phyloP scores from a whole-genome alignment of 2,329 filamentous ascomycete genomes.

The Colletotrichum musicola region DNA sequence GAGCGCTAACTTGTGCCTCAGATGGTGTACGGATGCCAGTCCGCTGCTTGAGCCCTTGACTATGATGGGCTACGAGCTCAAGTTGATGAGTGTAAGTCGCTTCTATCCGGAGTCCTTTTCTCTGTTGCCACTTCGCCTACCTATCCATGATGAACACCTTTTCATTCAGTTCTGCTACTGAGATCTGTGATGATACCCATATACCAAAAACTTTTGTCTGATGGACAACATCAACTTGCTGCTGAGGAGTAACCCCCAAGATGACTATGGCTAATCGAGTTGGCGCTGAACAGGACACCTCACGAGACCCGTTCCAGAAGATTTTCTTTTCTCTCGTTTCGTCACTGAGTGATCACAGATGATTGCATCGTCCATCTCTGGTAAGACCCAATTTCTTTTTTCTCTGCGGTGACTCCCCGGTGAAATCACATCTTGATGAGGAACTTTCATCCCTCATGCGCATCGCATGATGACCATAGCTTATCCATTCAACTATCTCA shows the following conservation, averaged over 20 bases:
- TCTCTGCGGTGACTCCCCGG: too few species aligned
- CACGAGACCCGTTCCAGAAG: too few species aligned
- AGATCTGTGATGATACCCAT: constrained; percentile 74
- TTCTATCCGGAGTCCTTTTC: not conserved
- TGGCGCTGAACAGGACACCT: too few species aligned
- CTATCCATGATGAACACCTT: constrained; percentile 73
- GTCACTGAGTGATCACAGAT: too few species aligned
- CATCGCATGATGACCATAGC: constrained; percentile 71
- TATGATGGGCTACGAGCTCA: not conserved
- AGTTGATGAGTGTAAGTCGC: not conserved
- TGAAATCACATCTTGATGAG: too few species aligned
- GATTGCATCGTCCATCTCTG: too few species aligned
- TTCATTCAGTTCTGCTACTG: constrained; percentile 83
- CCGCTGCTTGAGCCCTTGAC: not conserved
- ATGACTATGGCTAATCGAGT: too few species aligned
- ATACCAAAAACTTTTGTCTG: constrained; percentile 70
- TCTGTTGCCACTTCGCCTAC: constrained; percentile 44
- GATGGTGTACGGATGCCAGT: too few species aligned
- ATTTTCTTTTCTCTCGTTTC: too few species aligned
- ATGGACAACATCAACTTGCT: not conserved
- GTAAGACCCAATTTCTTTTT: too few species aligned
- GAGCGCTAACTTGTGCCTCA: not conserved
- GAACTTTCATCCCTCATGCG: too few species aligned
- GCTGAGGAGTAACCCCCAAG: too few species aligned
- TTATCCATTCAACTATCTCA: constrained; percentile 83